Percentiles rank a stretch among this genome's conserved stretches.
phyloP scores from a whole-genome alignment of 2,329 filamentous ascomycete genomes.

The Sporothrix pseudoabietina region DNA sequence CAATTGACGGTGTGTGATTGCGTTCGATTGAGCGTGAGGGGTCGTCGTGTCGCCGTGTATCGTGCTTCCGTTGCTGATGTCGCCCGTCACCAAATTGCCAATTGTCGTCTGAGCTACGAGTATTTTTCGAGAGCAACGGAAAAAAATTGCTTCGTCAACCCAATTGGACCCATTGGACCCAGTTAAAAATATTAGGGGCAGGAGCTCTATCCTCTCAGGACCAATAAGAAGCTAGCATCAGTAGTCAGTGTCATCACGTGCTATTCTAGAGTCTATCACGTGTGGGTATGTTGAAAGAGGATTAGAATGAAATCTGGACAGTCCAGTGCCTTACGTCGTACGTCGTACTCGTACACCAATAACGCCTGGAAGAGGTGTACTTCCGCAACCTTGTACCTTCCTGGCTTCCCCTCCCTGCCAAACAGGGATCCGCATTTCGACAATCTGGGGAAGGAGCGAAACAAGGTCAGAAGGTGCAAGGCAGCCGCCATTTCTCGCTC shows the following conservation, averaged over 20 bases:
- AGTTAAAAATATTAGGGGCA: neutral
- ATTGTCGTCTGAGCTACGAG: neutral
- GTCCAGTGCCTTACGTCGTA: neutral
- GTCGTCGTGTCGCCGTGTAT: neutral
- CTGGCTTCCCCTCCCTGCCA: neutral
- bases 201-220: neutral
- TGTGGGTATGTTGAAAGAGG: neutral
- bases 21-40: neutral
- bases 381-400: neutral
- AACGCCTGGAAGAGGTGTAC: neutral
- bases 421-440: conserved; percentile 3
- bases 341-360: neutral
- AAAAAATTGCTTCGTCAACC: conserved; percentile 18
- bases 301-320: neutral
- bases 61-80: neutral
- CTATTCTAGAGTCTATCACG: neutral
- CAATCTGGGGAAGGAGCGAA: conserved; percentile 16
- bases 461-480: neutral
- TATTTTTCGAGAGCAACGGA: conserved; percentile 8
- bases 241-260: neutral
- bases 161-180: neutral
- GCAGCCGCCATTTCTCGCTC: neutral
- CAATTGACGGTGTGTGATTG: neutral
- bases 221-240: neutral
- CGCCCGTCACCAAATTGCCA: no score